Evolutionary conservation across 257 asterid species (phyloP).

Genomic region (Haberlea rhodopensis): DNA sequence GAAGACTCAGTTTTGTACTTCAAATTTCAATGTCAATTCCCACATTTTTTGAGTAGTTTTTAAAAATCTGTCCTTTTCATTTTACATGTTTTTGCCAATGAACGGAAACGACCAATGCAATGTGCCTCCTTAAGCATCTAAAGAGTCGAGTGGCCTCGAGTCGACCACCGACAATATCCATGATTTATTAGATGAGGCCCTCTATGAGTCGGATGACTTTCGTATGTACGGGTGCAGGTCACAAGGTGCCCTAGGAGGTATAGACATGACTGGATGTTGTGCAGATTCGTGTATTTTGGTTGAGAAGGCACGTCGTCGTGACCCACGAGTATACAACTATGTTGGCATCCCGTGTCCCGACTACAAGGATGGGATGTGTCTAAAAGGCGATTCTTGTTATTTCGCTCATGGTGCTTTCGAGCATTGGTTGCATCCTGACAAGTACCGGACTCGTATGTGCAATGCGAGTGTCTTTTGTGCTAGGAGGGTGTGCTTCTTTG

Average conservation of each 20-base stretch:
- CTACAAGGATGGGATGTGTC: not conserved
- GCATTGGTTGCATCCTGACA: not conserved
- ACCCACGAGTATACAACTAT: constrained; percentile 10
- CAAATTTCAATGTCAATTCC: no score
- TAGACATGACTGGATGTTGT: constrained; percentile 1
- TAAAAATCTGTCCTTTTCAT: no score
- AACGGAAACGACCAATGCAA: not conserved
- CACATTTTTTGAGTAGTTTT: no score
- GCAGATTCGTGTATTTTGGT: constrained; percentile 9
- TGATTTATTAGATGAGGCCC: constrained; percentile 1
- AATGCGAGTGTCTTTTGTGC: not conserved
- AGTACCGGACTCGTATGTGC: constrained; percentile 1
- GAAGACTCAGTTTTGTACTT: no score
- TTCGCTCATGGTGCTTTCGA: constrained; percentile 7
- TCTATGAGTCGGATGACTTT: constrained; percentile 17
- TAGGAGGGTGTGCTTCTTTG: constrained; percentile 11
- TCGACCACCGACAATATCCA: not conserved
- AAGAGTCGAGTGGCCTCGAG: not conserved
- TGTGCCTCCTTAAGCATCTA: not conserved
- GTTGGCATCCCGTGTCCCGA: constrained; percentile 4
- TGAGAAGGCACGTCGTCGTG: constrained; percentile 17
- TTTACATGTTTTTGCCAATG: not conserved
- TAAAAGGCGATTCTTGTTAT: constrained; percentile 5
- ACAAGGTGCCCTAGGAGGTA: not conserved
- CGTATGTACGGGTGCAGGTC: constrained; percentile 11